Evolutionary conservation across 2,329 filamentous ascomycete genomes (phyloP).

Genomic region (Cladophialophora exuberans): DNA sequence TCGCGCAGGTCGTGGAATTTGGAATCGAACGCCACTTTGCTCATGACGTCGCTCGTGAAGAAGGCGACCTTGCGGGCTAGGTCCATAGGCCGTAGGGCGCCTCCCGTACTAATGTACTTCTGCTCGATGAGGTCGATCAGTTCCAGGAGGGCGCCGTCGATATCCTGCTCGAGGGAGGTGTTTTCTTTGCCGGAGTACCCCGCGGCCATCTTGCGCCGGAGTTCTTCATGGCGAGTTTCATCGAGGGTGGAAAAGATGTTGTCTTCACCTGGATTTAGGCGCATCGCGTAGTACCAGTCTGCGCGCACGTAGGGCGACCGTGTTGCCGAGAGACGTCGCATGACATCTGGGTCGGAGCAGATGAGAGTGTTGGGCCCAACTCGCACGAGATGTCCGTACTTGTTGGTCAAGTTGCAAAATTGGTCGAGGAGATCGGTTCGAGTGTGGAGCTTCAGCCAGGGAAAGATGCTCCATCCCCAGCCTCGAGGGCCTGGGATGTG

Average conservation of each 20-base stretch:
- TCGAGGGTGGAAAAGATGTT: conserved; percentile 4
- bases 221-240: not conserved
- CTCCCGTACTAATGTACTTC: conserved; percentile 8
- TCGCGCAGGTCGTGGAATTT: conserved; percentile 23
- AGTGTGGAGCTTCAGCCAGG: conserved; percentile 7
- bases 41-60: conserved; percentile 26
- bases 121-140: conserved; percentile 1
- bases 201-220: conserved; percentile 5
- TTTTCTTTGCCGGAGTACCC: conserved; percentile 15
- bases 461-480: conserved; percentile 4
- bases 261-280: conserved; percentile 2
- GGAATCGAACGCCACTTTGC: conserved; percentile 18
- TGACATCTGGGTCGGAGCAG: conserved; percentile 1
- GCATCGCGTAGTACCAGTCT: conserved; percentile 6
- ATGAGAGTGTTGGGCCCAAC: conserved; percentile 13
- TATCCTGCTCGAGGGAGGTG: conserved; percentile 1
- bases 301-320: not conserved
- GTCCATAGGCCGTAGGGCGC: conserved; percentile 6
- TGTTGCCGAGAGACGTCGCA: not conserved
- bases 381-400: conserved; percentile 12
- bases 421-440: conserved; percentile 6
- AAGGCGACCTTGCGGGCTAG: conserved; percentile 26
- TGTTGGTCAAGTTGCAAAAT: not conserved
- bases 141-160: not conserved
- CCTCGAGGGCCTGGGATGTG: conserved; percentile 14